Conservation (phyloP, 1,284 basidiomycete species). For the Puccinia polysora region DNA sequence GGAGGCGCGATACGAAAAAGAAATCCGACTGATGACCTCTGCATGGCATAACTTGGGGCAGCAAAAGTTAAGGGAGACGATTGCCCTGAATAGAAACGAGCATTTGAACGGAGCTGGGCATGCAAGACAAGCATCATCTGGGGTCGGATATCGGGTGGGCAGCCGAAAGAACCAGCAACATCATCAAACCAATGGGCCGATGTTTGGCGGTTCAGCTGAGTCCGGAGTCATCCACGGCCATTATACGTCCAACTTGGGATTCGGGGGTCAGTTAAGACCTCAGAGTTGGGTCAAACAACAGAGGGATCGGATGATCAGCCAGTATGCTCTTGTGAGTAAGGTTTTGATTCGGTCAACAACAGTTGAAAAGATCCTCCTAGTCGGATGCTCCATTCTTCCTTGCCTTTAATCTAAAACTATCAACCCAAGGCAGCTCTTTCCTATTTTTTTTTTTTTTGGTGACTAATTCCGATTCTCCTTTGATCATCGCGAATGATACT, state of each 20-base stretch:
- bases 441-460: neutral
- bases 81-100: conserved; percentile 34
- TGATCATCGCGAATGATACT: neutral
- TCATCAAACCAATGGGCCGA: neutral
- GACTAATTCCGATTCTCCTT: neutral
- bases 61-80: conserved; percentile 35
- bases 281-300: conserved; percentile 43
- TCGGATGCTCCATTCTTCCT: too few relatives aligned
- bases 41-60: conserved; percentile 41
- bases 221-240: neutral
- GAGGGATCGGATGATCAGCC: conserved; percentile 28
- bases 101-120: conserved; percentile 8
- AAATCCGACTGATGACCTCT: conserved; percentile 33
- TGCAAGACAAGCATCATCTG: neutral
- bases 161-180: neutral
- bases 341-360: neutral
- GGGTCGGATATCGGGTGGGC: neutral
- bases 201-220: neutral
- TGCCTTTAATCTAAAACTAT: too few relatives aligned
- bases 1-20: conserved; percentile 22
- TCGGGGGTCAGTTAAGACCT: conserved; percentile 31
- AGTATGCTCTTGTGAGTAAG: conserved; percentile 33
- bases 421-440: neutral
- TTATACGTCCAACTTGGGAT: neutral
- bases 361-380: too few relatives aligned